Conservation (phyloP, 176 grass and related monocot genomes). For the Chrysopogon serrulatus region DNA sequence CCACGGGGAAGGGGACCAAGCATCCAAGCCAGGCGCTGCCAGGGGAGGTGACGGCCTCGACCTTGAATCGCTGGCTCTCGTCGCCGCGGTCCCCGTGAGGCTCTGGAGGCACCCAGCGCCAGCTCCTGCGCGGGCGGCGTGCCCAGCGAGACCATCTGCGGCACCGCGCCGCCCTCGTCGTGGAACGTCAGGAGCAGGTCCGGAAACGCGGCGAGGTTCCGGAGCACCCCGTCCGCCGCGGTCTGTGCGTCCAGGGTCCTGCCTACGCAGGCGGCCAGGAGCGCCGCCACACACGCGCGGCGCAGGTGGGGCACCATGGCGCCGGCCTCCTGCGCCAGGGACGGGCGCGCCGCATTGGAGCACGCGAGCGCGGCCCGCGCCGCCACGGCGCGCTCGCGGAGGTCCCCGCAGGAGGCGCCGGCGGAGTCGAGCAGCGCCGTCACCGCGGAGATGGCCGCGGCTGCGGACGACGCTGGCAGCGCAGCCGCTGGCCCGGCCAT, state of each 20-base stretch:
- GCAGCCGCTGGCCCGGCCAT: no score
- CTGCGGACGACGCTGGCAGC: constrained; percentile 17
- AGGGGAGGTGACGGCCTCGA: no score
- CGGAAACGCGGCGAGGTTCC: constrained; percentile 50
- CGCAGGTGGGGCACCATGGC: no score
- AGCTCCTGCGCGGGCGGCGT: constrained; percentile 59
- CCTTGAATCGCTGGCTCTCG: constrained; percentile 51
- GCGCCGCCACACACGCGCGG: constrained; percentile 52
- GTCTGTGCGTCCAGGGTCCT: constrained; percentile 66
- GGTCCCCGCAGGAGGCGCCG: no score
- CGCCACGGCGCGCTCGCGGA: constrained; percentile 44
- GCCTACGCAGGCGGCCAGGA: constrained; percentile 55
- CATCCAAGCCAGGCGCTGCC: no score
- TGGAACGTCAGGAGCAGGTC: constrained; percentile 52
- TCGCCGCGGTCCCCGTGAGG: constrained; percentile 55
- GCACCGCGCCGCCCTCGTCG: constrained; percentile 56
- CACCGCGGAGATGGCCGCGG: constrained; percentile 28
- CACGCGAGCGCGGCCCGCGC: constrained; percentile 44
- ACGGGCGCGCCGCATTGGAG: constrained; percentile 22
- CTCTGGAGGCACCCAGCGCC: constrained; percentile 69
- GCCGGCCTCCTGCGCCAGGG: constrained; percentile 28
- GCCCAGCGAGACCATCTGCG: constrained; percentile 50
- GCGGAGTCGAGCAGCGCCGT: constrained; percentile 48
- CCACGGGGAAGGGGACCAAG: no score
- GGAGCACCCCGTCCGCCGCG: constrained; percentile 54